These are phyloP conservation scores for Rachicladosporium sp. DNA, from an alignment of 2,329 filamentous ascomycete species.

Conservation along the genomic window DNA sequence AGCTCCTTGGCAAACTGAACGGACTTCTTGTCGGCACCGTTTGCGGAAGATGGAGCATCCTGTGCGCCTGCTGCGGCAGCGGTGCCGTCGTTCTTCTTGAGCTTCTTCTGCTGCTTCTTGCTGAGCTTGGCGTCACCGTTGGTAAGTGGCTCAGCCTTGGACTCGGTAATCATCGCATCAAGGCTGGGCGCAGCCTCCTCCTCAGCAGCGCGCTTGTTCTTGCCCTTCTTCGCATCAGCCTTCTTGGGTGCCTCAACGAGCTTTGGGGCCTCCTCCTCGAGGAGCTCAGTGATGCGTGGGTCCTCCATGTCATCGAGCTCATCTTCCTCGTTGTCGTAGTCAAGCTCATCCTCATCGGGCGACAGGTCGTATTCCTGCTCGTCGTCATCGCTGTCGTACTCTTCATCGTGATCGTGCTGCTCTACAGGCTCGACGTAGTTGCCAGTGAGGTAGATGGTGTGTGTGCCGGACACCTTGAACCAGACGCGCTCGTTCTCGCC, in stretches of 20 bases:
- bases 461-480: conserved; percentile 82
- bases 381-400: conserved; percentile 49
- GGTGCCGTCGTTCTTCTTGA: conserved; percentile 96
- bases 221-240: conserved; percentile 49
- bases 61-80: conserved; percentile 53
- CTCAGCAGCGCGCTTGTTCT: conserved; percentile 88
- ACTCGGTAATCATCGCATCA: conserved; percentile 73
- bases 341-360: conserved; percentile 66
- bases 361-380: conserved; percentile 69
- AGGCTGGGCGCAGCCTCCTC: conserved; percentile 51
- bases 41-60: conserved; percentile 37
- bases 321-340: conserved; percentile 40
- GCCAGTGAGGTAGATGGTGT: conserved; percentile 83
- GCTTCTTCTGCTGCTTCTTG: conserved; percentile 97
- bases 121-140: conserved; percentile 67
- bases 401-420: conserved; percentile 44
- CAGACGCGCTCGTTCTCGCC: conserved; percentile 79
- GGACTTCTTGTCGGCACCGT: conserved; percentile 83
- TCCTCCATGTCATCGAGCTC: conserved; percentile 53
- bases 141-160: conserved; percentile 36
- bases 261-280: conserved; percentile 68
- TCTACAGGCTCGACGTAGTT: conserved; percentile 77
- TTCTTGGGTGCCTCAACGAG: conserved; percentile 46
- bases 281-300: conserved; percentile 73
- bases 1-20: conserved; percentile 99